Evolutionary conservation across 768 basidiomycete genomes (phyloP), one percentile per base, ranked within the genome.

Genomic region (Tulasnella sp.): DNA sequence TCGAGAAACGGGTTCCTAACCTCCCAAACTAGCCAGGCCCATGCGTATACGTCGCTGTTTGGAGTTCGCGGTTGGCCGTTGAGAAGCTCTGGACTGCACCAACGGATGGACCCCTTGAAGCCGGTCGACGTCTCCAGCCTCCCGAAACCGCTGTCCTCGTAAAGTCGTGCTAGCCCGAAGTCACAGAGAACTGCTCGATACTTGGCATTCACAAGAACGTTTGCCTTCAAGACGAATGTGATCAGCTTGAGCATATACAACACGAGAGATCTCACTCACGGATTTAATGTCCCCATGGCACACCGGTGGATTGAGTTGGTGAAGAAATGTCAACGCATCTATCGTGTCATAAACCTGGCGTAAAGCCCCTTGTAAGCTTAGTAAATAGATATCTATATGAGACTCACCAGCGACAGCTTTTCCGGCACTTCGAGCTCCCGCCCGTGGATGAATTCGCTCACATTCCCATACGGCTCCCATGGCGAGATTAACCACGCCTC

Each of bases 51-150:
- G 42, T 72, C 71, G 31, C 71, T 72, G 14, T 12, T 37, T 17
- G 42, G 37, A 39, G 71, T 39, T 31, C 71, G 15, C 11, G 71
- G 42, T 9, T 72, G 39, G 36, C 71, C 71, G 19, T 72, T 25
- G 12, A 72, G 71, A 22, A 72, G 6, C 25, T 72, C 71, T 6
- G 71, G 71, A 49, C 71, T 72, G 42, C 71, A 72, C 39, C 42
- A 72, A 15, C 39, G 37, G 6, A 72, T 72, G 19, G 71, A 72
- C 31, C 71, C 71, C 29, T 72, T 72, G 38, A 72, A 72, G 39
- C 71, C 71, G 6, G 25, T 40, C 17, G 71, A 40, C 12, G 71
- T 72, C 14, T 39, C 31, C 7, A 72, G 39, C 19, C 37, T 40
- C 19, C 15, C 19, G 38, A 31, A 31, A 1, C 39, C 29, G 37